A percentile compares a stretch with the other conserved stretches of the same genome.
Evolutionary conservation across 1,284 basidiomycete species (phyloP).

Genomic region (Macrocystidia cucumis): DNA sequence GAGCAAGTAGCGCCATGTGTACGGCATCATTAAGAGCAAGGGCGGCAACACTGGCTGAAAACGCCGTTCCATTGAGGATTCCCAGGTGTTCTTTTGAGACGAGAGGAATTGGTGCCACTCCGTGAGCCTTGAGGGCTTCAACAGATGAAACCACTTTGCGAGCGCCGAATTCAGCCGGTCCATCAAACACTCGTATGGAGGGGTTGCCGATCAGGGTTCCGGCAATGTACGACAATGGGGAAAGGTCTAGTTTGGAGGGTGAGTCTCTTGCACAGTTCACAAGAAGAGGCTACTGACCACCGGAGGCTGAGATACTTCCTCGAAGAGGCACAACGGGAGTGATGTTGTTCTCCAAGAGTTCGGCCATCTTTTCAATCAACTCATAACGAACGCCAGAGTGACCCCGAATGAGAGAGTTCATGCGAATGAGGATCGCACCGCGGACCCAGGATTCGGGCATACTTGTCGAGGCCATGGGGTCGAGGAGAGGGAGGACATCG

Average conservation of each 20-base stretch:
- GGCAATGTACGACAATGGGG: slow-evolving; percentile 79
- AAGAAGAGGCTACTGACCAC: no score
- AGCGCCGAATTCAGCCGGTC: slow-evolving; percentile 37
- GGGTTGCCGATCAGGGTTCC: slow-evolving; percentile 73
- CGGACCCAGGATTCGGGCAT: slow-evolving; percentile 93
- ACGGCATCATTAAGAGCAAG: slow-evolving; percentile 70
- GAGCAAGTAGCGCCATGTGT: slow-evolving; percentile 62
- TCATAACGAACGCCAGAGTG: slow-evolving; percentile 83
- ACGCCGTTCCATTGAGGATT: slow-evolving; percentile 82
- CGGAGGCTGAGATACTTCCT: slow-evolving; percentile 77
- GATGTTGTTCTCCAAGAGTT: slow-evolving; percentile 66
- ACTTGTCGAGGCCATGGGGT: slow-evolving; percentile 57
- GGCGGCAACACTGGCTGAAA: slow-evolving; percentile 60
- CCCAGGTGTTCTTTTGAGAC: slow-evolving; percentile 81
- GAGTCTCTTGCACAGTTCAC: no score
- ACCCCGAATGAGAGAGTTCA: slow-evolving; percentile 84
- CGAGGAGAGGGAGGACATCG: slow-evolving; percentile 51
- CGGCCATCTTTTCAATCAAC: slow-evolving; percentile 73
- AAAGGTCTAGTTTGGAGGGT: slow-evolving; percentile 57
- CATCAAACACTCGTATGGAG: slow-evolving; percentile 64
- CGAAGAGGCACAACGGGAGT: slow-evolving; percentile 82
- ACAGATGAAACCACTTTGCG: slow-evolving; percentile 51
- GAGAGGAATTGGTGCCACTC: slow-evolving; percentile 61
- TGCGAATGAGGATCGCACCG: slow-evolving; percentile 79
- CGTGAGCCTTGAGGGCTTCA: slow-evolving; percentile 54